phyloP scores from a whole-genome alignment of 2,329 filamentous ascomycete genomes.

The Penicillium sp. region DNA sequence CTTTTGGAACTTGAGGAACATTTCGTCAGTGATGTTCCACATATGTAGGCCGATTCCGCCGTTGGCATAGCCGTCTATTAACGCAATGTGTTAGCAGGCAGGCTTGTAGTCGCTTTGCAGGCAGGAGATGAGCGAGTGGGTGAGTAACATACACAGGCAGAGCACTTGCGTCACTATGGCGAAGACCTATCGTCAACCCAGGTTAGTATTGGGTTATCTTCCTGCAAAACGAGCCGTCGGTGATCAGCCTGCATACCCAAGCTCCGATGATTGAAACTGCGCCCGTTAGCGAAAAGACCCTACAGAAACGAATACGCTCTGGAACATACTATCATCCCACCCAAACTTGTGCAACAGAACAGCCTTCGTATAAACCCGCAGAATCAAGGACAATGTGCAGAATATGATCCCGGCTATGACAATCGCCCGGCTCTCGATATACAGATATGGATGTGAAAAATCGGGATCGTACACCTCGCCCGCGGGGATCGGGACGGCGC shows the following conservation, averaged over 20 bases:
- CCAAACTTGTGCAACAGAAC: conserved; percentile 15
- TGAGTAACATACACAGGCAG: conserved; percentile 21
- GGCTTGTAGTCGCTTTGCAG: too few relatives aligned
- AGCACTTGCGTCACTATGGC: conserved; percentile 22
- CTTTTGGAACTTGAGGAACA: conserved; percentile 26
- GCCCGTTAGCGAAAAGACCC: conserved; percentile 3
- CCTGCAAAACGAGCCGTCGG: too few relatives aligned
- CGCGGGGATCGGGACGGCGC: conserved; percentile 8
- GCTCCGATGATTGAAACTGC: conserved; percentile 29
- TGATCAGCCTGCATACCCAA: conserved; percentile 21
- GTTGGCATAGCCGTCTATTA: conserved; percentile 23
- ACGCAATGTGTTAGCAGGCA: not conserved
- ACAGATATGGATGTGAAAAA: conserved; percentile 17
- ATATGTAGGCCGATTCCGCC: conserved; percentile 28
- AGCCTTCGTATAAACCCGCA: conserved; percentile 20
- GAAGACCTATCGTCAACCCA: conserved; percentile 13
- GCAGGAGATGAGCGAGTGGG: not conserved
- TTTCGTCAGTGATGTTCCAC: conserved; percentile 27
- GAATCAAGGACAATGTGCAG: conserved; percentile 6
- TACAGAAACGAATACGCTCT: too few relatives aligned
- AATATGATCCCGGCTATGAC: conserved; percentile 12
- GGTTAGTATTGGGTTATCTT: too few relatives aligned
- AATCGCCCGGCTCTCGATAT: conserved; percentile 8
- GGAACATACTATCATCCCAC: conserved; percentile 28
- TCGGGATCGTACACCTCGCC: conserved; percentile 21